A percentile compares a stretch with the other conserved stretches of the same genome.
These are phyloP conservation scores for Globisporangium yorkense DNA, from an alignment of 352 stramenopile genomes.

Conservation along the genomic window DNA sequence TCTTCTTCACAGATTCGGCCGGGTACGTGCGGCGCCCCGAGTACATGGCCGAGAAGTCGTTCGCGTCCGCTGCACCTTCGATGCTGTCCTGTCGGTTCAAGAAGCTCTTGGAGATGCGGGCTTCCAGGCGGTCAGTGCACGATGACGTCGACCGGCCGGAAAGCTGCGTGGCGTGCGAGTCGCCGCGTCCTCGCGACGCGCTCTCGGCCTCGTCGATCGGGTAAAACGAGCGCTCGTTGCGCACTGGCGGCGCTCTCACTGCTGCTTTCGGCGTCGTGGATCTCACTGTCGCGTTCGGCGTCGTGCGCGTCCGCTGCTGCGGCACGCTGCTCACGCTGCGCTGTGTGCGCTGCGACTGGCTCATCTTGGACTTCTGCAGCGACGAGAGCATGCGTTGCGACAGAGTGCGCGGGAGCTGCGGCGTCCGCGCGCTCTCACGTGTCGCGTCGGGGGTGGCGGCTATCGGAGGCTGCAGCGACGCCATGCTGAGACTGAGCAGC, in stretches of 20 bases:
- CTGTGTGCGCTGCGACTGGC: constrained; percentile 11
- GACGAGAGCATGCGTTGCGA: constrained; percentile 62
- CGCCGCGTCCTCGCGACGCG: constrained; percentile 3
- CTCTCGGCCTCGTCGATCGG: neutral
- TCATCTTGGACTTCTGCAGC: constrained; percentile 33
- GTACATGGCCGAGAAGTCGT: constrained; percentile 46
- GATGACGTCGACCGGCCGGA: constrained; percentile 25
- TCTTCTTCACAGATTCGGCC: constrained; percentile 44
- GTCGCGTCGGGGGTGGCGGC: neutral
- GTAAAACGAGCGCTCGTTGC: constrained; percentile 13
- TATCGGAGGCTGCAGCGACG: neutral
- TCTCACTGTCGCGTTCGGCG: neutral
- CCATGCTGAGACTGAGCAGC: constrained; percentile 9
- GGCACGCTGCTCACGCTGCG: neutral
- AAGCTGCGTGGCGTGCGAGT: constrained; percentile 18
- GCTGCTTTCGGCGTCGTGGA: neutral
- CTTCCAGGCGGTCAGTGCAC: constrained; percentile 52
- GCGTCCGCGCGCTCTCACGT: constrained; percentile 1
- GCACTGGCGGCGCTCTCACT: neutral
- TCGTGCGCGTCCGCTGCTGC: constrained; percentile 1
- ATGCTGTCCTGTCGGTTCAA: constrained; percentile 28
- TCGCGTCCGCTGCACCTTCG: constrained; percentile 16
- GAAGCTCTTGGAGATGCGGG: constrained; percentile 57
- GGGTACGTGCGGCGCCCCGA: constrained; percentile 63
- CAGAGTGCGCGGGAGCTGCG: constrained; percentile 24